Conservation (phyloP, 2,329 filamentous ascomycete genomes). For the Aspergillus sp. region DNA sequence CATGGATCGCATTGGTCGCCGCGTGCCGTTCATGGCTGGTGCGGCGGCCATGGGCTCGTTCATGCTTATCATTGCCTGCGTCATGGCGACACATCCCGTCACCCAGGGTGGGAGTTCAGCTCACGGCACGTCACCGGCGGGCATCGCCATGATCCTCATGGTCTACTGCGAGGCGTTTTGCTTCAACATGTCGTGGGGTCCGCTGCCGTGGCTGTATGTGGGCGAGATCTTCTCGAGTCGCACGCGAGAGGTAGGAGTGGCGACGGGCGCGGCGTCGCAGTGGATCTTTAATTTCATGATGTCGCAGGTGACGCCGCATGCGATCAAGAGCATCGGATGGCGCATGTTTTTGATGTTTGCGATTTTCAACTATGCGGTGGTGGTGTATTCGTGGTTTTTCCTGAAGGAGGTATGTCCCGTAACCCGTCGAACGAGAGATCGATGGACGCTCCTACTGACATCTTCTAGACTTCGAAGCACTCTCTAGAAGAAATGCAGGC, state of each 20-base stretch:
- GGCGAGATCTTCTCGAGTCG: constrained; percentile 37
- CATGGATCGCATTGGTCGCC: constrained; percentile 50
- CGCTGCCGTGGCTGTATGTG: constrained; percentile 36
- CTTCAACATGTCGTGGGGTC: constrained; percentile 41
- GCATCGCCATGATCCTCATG: constrained; percentile 51
- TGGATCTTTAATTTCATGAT: constrained; percentile 43
- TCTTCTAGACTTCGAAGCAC: constrained; percentile 39
- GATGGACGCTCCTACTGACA: background rate
- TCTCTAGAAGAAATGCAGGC: constrained; percentile 46
- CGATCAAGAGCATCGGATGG: constrained; percentile 49
- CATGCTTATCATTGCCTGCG: constrained; percentile 53
- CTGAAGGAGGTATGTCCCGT: constrained; percentile 32
- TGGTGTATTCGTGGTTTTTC: constrained; percentile 38
- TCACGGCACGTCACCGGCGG: constrained; percentile 28
- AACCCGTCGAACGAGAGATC: no score
- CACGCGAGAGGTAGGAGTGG: constrained; percentile 34
- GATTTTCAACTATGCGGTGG: constrained; percentile 48
- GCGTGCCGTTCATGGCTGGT: constrained; percentile 48
- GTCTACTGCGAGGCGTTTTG: constrained; percentile 49
- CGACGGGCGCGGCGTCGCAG: constrained; percentile 34
- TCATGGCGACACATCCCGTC: constrained; percentile 46
- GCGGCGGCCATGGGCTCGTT: constrained; percentile 51
- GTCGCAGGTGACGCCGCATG: constrained; percentile 39
- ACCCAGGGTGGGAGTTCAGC: constrained; percentile 22
- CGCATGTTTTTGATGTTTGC: constrained; percentile 51